phyloP scores from a whole-genome alignment of 2,329 filamentous ascomycete species.

The Penicillium sp. region DNA sequence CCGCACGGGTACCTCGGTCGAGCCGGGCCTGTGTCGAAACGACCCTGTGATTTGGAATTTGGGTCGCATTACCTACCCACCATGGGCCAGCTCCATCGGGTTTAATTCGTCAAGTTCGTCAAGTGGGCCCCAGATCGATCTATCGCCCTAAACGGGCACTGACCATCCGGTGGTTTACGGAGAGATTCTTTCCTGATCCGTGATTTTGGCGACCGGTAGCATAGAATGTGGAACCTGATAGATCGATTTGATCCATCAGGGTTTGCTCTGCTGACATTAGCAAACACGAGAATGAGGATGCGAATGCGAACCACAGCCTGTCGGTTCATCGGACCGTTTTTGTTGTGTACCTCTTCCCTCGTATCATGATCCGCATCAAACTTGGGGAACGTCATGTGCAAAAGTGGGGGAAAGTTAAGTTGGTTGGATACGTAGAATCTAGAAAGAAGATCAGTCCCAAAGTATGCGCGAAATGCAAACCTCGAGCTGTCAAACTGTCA shows the following conservation, averaged over 20 bases:
- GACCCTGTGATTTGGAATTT: not conserved
- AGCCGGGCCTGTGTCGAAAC: too few species aligned
- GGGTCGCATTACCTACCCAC: not conserved
- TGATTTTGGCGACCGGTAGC: not conserved
- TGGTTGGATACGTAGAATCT: not conserved
- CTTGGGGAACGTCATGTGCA: not conserved
- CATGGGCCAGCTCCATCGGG: not conserved
- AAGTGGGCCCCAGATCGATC: not conserved
- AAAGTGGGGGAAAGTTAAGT: not conserved
- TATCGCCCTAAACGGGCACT: not conserved
- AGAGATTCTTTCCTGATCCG: not conserved
- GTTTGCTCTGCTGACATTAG: not conserved
- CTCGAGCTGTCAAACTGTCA: conserved; percentile 7
- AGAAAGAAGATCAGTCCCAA: not conserved
- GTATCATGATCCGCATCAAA: not conserved
- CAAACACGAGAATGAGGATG: not conserved
- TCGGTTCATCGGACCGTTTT: not conserved
- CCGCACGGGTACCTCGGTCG: not conserved
- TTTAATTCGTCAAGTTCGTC: not conserved
- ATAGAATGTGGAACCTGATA: not conserved
- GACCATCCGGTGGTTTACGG: not conserved
- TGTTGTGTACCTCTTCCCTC: not conserved
- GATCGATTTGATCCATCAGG: not conserved
- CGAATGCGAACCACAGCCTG: not conserved
- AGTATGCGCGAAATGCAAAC: not conserved